These are phyloP conservation scores for Didymella sp. DNA, from an alignment of 2,329 filamentous ascomycete genomes.

Conservation along the genomic window DNA sequence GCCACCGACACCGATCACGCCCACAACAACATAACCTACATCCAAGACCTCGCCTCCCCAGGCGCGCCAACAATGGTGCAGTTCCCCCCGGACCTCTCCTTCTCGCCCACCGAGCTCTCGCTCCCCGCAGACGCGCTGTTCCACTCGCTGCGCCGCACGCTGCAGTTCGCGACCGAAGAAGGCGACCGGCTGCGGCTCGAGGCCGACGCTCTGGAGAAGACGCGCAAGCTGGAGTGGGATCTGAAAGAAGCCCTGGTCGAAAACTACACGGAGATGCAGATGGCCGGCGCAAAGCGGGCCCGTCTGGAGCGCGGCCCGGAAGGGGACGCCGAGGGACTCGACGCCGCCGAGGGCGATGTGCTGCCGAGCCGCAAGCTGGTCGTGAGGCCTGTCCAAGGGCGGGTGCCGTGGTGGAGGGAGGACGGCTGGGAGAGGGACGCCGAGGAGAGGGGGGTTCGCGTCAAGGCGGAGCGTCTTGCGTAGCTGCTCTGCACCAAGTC, in stretches of 20 bases:
- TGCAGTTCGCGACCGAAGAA: conserved; percentile 76
- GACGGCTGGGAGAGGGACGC: conserved; percentile 26
- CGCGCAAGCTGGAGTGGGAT: conserved; percentile 75
- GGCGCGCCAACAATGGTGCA: conserved; percentile 62
- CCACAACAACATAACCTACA: conserved; percentile 66
- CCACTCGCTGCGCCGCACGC: conserved; percentile 66
- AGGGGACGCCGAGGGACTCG: conserved; percentile 22
- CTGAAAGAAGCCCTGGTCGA: conserved; percentile 82
- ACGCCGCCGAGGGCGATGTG: conserved; percentile 49
- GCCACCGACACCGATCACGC: conserved; percentile 50
- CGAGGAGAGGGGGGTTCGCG: neutral
- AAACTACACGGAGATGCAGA: conserved; percentile 74
- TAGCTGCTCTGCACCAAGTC: neutral
- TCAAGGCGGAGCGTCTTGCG: neutral
- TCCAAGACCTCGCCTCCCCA: conserved; percentile 65
- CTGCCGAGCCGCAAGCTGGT: conserved; percentile 41
- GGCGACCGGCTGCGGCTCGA: conserved; percentile 68
- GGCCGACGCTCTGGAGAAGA: conserved; percentile 69
- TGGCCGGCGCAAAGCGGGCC: conserved; percentile 51
- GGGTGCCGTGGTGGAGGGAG: conserved; percentile 47
- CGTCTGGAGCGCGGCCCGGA: conserved; percentile 48
- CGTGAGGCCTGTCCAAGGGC: conserved; percentile 33
- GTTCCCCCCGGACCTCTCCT: conserved; percentile 64
- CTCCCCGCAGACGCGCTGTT: conserved; percentile 73
- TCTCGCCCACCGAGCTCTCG: conserved; percentile 69